phyloP scores from a whole-genome alignment of 164 flowering plant genomes.

The Vitis amurensis region DNA sequence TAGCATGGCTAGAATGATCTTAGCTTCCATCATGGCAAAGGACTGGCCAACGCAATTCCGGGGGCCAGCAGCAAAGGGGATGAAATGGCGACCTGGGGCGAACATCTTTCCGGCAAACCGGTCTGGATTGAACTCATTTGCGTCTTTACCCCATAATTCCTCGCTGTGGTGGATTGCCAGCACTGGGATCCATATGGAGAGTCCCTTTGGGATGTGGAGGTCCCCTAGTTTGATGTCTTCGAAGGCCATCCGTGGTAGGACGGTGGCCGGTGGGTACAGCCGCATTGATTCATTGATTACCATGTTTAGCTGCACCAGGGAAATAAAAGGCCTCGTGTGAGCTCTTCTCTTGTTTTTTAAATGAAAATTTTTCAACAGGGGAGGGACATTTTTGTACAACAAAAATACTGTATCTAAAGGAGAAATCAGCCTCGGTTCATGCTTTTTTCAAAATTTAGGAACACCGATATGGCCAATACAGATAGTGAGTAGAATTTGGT shows the following conservation, averaged over 20 bases:
- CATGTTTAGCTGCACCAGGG: conserved; percentile 67
- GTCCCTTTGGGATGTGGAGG: conserved; percentile 77
- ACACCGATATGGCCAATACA: no score
- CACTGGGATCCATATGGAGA: conserved; percentile 87
- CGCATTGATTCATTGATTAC: conserved; percentile 87
- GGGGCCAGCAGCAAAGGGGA: conserved; percentile 88
- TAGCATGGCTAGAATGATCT: conserved; percentile 73
- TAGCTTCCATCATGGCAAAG: conserved; percentile 92
- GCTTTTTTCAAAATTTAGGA: neutral
- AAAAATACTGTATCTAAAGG: no score
- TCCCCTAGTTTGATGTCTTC: conserved; percentile 84
- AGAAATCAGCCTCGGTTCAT: no score
- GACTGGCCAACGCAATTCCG: conserved; percentile 86
- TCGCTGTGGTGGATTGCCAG: conserved; percentile 84
- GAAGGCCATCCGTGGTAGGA: conserved; percentile 81
- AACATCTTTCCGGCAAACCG: conserved; percentile 58
- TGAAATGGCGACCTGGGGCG: conserved; percentile 55
- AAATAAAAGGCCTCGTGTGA: neutral
- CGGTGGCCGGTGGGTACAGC: conserved; percentile 84
- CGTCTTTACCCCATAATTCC: conserved; percentile 91
- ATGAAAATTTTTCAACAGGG: neutral
- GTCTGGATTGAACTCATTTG: conserved; percentile 81
- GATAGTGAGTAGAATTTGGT: no score
- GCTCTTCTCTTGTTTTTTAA: no score
- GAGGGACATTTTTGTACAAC: neutral